Base-by-base conservation (phyloP, 1,139 yeast species). In the Geotrichum cucujoidarum region DNA sequence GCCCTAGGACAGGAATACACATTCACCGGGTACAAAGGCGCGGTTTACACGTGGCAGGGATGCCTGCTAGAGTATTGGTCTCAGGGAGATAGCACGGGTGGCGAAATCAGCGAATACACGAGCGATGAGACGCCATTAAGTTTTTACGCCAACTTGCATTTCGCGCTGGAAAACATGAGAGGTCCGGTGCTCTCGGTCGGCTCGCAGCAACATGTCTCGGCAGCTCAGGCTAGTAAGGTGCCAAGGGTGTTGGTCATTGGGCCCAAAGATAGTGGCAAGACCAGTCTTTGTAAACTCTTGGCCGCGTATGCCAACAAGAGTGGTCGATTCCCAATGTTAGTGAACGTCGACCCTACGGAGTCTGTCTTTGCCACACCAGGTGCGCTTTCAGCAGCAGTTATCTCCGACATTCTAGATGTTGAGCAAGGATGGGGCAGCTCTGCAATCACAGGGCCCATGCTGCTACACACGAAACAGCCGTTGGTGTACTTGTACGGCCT, bases 351-450 rank as follows among this genome's bases (percentile, higher is more conserved):
- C 61, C 95, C 97, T 0, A 69, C 76, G 35, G 88, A 83, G 56
- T 87, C 95, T 2, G 84, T 78, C 1, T 85, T 84, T 62, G 74
- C 87, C 0, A 73, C 84, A 7, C 97, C 98, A 0, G 97, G 98
- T 0, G 79, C 92, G 4, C 57, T 94, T 2, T 76, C 94, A 0
- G 96, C 95, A 0, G 82, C 95, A 0, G 87, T 95, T 0, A 75
- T 90, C 3, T 81, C 90, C 39, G 95, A 87, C 59, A 70, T 81
- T 40, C 71, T 89, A 39, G 96, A 92, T 60, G 77, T 87, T 27
- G 95, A 88, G 59, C 75, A 83, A 42, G 87, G 88, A 1, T 84
- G 92, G 78, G 97, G 97, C 7, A 81, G 83, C 45, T 76, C 92
- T 7, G 78, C 85, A 43, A 84, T 95, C 0, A 84, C 90, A n/a